Conservation (phyloP, 345 rosid species). For the thale cress (Arabidopsis thaliana) region TAIR10.1 NC_003070.9:4352501-4353000, state of each 20-base stretch:
- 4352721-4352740: constrained; percentile 87
- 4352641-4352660: constrained; percentile 95
- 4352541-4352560: constrained; percentile 83
- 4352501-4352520: constrained; percentile 94
- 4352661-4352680: constrained; percentile 89
- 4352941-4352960: constrained; percentile 58
- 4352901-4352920: constrained; percentile 79
- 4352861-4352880: constrained; percentile 88
- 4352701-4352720: constrained; percentile 94
- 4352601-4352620: constrained; percentile 88
- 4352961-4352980: constrained; percentile 47
- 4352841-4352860: constrained; percentile 93
- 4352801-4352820: constrained; percentile 45
- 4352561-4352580: constrained; percentile 97
- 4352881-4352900: constrained; percentile 85
- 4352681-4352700: constrained; percentile 83
- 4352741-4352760: constrained; percentile 89
- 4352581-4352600: constrained; percentile 96
- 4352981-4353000: constrained; percentile 51
- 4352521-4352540: constrained; percentile 84
- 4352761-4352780: constrained; percentile 84
- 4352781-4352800: constrained; percentile 59
- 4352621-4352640: constrained; percentile 92
- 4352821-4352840: constrained; percentile 80
- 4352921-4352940: constrained; percentile 62